Base-by-base conservation (phyloP, 495 filamentous ascomycete genomes). In the Pseudotulostoma volvatum region DNA sequence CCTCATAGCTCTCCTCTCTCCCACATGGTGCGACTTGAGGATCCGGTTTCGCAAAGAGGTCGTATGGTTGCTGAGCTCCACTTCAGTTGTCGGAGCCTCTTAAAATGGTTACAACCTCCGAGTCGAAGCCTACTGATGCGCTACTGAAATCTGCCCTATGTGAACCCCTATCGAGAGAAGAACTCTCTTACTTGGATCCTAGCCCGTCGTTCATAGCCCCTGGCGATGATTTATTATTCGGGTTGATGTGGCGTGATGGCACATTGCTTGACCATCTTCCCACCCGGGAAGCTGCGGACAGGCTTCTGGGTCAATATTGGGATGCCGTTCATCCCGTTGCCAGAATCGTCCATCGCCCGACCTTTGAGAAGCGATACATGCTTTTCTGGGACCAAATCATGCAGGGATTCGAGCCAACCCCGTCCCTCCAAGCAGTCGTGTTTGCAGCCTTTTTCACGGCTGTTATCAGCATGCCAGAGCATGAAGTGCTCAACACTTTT, bases 161-260 rank as follows among this genome's bases (percentile, higher is more conserved):
- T 11, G 23, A 28, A 28, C 23, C 11, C 23, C 11, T 11, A 28
- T 11, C 23, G 11, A 28, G 5, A 11, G 23, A 28, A 28, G 33
- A 19, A 18, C 30, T 41, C 9, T 34, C 39, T 7, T 42, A 54
- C 35, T 51, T 76, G 15, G 62, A 59, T 39, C 71, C 73, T 2
- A 61, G 66, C 7, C 57, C 62, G 18, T 38, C 64, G 3, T 76
- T 68, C 41, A 68, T 76, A 19, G 63, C 70, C 2, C 73, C 73
- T 3, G 63, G 71, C n/a, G 73, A 74, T 32, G 72, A 70, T 39
- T 79, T 80, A 57, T 77, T 80, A 49, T 80, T 81, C 40, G 73
- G 71, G 7, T 60, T 67, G 18, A 56, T 56, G 2, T 54, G 60
- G 14, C 44, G 67, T 18, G 52, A 58, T 14, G 62, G 62, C 0